A percentile compares a stretch with the other conserved stretches of the same genome.
These are phyloP conservation scores for Pelargonium cotyledonis DNA, from an alignment of 441 rosid species.

Conservation along the genomic window DNA sequence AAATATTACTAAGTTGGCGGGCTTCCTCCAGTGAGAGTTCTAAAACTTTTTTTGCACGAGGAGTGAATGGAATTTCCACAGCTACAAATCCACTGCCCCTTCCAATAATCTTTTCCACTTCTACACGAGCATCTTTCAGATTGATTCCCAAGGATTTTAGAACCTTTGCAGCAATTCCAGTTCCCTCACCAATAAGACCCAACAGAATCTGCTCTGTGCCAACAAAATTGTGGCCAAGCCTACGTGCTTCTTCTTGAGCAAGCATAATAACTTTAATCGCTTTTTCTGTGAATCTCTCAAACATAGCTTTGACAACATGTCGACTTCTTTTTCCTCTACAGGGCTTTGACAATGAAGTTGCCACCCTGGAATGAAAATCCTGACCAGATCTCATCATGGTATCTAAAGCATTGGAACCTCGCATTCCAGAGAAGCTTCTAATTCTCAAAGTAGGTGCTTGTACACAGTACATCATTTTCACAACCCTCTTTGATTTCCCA, in stretches of 20 bases:
- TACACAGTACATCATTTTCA: conserved; percentile 44
- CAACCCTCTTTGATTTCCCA: conserved; percentile 35
- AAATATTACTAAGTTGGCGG: conserved; percentile 65
- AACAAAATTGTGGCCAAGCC: conserved; percentile 97
- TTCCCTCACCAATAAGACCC: conserved; percentile 96
- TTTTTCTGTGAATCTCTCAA: conserved; percentile 93
- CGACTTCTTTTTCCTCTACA: conserved; percentile 43
- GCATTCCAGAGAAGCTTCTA: conserved; percentile 52
- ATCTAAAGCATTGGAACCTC: conserved; percentile 52
- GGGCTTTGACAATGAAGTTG: conserved; percentile 26
- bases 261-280: conserved; percentile 98
- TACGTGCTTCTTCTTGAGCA: conserved; percentile 95
- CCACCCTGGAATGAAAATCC: conserved; percentile 44
- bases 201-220: conserved; percentile 93
- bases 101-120: conserved; percentile 95
- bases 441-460: conserved; percentile 38
- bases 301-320: conserved; percentile 68
- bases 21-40: conserved; percentile 95
- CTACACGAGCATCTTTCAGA: conserved; percentile 91
- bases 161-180: conserved; percentile 97
- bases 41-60: conserved; percentile 92
- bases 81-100: conserved; percentile 97
- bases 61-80: conserved; percentile 95
- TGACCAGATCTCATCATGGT: conserved; percentile 27
- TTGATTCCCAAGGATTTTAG: conserved; percentile 96